Evolutionary conservation across 805 yeast species (phyloP).

Genomic region (Suhomyces sp.): DNA sequence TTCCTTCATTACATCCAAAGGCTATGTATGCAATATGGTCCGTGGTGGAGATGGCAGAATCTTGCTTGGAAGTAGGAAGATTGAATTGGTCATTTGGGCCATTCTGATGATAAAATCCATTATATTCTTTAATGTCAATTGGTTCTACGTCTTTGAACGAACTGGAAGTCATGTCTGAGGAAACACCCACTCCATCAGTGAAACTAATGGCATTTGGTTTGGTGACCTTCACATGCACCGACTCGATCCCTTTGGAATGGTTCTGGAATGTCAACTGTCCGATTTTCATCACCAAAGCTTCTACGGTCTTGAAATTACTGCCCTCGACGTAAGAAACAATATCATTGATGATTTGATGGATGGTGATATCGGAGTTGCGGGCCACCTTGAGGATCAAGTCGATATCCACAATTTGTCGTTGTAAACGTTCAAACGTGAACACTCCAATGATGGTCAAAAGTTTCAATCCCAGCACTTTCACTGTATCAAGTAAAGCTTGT

Average conservation of each 20-base stretch:
- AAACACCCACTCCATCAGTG: slow-evolving; percentile 90
- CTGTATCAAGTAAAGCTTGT: slow-evolving; percentile 15
- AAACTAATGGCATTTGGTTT: slow-evolving; percentile 88
- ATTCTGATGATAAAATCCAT: neutral
- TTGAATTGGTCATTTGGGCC: slow-evolving; percentile 20
- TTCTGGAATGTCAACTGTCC: slow-evolving; percentile 55
- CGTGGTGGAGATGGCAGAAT: slow-evolving; percentile 5
- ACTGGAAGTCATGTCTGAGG: slow-evolving; percentile 49
- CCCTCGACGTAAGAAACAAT: slow-evolving; percentile 63
- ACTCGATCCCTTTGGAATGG: slow-evolving; percentile 27
- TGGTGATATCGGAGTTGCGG: slow-evolving; percentile 32
- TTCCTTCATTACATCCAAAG: slow-evolving; percentile 86
- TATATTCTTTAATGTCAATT: slow-evolving; percentile 7
- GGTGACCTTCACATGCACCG: slow-evolving; percentile 60
- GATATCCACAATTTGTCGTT: slow-evolving; percentile 76
- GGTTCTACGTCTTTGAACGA: slow-evolving; percentile 35
- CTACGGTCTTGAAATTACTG: slow-evolving; percentile 89
- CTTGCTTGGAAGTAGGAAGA: slow-evolving; percentile 29
- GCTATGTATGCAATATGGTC: slow-evolving; percentile 69
- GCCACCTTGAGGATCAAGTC: slow-evolving; percentile 34
- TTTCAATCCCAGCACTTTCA: slow-evolving; percentile 50
- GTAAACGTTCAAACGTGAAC: slow-evolving; percentile 82
- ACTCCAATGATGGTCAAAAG: slow-evolving; percentile 86
- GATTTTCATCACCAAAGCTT: slow-evolving; percentile 78
- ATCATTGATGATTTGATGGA: slow-evolving; percentile 44